Conservation (phyloP, 306 rosid species). For the Dryas alaskensis region DNA sequence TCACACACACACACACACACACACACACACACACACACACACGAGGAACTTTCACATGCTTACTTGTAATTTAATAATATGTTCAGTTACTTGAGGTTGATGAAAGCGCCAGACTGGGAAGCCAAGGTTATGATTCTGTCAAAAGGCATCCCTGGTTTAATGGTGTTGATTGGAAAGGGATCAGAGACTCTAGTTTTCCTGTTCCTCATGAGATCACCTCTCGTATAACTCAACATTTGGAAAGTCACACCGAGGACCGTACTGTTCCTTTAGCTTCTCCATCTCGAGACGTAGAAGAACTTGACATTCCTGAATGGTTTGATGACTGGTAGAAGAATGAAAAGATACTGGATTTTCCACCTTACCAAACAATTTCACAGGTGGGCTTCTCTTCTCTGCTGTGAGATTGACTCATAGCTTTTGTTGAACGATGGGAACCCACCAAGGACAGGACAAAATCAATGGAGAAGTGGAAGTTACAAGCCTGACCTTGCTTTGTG, state of each 20-base stretch:
- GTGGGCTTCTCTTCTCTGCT: slow-evolving; percentile 21
- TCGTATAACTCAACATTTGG: slow-evolving; percentile 65
- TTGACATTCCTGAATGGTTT: slow-evolving; percentile 74
- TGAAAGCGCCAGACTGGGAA: slow-evolving; percentile 79
- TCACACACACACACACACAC: background rate
- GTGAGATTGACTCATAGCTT: slow-evolving; percentile 20
- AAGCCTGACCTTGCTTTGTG: slow-evolving; percentile 9
- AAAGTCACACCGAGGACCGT: slow-evolving; percentile 52
- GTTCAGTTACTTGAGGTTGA: slow-evolving; percentile 85
- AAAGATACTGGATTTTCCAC: slow-evolving; percentile 24
- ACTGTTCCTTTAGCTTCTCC: slow-evolving; percentile 45
- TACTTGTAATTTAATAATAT: slow-evolving; percentile 28
- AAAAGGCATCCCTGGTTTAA: slow-evolving; percentile 85
- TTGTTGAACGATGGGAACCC: slow-evolving; percentile 23
- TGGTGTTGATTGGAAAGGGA: slow-evolving; percentile 77
- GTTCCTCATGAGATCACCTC: slow-evolving; percentile 69
- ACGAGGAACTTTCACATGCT: slow-evolving; percentile 26
- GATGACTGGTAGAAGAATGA: slow-evolving; percentile 72
- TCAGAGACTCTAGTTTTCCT: slow-evolving; percentile 42
- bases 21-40: background rate
- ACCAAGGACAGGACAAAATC: background rate
- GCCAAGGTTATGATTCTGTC: slow-evolving; percentile 61
- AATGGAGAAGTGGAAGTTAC: slow-evolving; percentile 13
- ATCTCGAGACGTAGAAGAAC: slow-evolving; percentile 49
- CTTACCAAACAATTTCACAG: slow-evolving; percentile 27